Evolutionary conservation across 2,329 filamentous ascomycete species (phyloP).

Genomic region (Fusarium mangiferae): DNA sequence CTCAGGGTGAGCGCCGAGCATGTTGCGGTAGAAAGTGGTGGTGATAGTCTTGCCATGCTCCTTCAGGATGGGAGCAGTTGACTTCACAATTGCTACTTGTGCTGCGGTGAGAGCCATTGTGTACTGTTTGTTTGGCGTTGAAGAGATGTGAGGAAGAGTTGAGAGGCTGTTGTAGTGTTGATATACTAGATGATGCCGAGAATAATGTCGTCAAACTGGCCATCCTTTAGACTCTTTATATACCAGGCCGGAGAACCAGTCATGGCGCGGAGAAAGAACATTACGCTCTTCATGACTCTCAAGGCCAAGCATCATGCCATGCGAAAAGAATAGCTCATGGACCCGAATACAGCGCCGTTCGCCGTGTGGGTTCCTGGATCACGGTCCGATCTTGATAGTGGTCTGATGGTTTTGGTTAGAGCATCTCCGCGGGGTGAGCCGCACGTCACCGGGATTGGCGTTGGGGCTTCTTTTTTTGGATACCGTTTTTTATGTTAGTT

Average conservation of each 20-base stretch:
- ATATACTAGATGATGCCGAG: constrained; percentile 18
- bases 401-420: constrained; percentile 36
- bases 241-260: constrained; percentile 33
- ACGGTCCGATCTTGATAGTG: constrained; percentile 31
- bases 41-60: constrained; percentile 77
- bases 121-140: neutral
- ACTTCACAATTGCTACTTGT: constrained; percentile 78
- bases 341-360: constrained; percentile 13
- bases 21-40: constrained; percentile 75
- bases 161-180: neutral
- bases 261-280: constrained; percentile 35
- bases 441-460: neutral
- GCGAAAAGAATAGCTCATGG: constrained; percentile 12
- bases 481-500: neutral
- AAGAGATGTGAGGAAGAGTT: neutral
- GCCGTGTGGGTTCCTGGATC: constrained; percentile 31
- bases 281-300: constrained; percentile 24
- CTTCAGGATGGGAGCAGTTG: constrained; percentile 78
- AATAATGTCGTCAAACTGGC: constrained; percentile 5
- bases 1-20: constrained; percentile 71
- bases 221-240: constrained; percentile 28
- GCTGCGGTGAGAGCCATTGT: constrained; percentile 65
- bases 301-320: constrained; percentile 22
- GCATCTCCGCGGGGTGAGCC: constrained; percentile 41
- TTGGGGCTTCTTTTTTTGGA: constrained; percentile 13